These are phyloP conservation scores for Ceratocystis smalleyi DNA, from an alignment of 2,329 filamentous ascomycete genomes.

Conservation along the genomic window DNA sequence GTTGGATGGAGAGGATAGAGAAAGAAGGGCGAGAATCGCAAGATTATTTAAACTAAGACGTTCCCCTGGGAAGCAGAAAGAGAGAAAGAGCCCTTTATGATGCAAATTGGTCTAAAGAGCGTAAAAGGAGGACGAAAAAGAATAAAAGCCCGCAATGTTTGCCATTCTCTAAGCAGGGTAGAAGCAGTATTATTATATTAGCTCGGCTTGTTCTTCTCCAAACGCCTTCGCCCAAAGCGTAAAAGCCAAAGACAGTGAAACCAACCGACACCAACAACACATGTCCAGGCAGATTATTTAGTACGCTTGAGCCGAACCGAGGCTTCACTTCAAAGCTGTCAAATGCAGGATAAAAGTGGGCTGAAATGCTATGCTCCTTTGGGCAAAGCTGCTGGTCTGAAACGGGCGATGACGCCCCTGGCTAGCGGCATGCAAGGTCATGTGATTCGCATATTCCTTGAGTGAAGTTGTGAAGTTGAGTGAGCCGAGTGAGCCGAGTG, in stretches of 20 bases:
- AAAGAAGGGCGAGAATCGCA: constrained; percentile 5
- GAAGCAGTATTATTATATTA: neutral
- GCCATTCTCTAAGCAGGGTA: no score
- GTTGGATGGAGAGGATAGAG: constrained; percentile 4
- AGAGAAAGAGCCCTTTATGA: no score
- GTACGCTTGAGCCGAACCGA: constrained; percentile 10
- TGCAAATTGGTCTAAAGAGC: neutral
- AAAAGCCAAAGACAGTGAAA: neutral
- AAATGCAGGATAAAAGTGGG: neutral
- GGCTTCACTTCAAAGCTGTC: constrained; percentile 4
- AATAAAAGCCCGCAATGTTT: neutral
- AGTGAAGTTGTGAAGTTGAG: neutral
- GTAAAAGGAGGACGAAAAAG: neutral
- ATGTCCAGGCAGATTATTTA: neutral
- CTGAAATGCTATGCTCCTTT: neutral
- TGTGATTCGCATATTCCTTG: neutral
- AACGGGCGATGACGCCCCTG: neutral
- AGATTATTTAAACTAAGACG: neutral
- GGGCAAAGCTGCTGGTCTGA: neutral
- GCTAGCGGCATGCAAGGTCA: neutral
- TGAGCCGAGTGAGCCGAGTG: no score
- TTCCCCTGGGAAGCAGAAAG: neutral
- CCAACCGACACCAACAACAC: neutral
- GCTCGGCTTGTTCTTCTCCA: neutral
- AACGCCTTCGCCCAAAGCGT: neutral